Percentiles rank a stretch among this genome's conserved stretches.
Evolutionary conservation across 176 grass and related monocot species (phyloP).

Genomic region (Hordeum marinum): DNA sequence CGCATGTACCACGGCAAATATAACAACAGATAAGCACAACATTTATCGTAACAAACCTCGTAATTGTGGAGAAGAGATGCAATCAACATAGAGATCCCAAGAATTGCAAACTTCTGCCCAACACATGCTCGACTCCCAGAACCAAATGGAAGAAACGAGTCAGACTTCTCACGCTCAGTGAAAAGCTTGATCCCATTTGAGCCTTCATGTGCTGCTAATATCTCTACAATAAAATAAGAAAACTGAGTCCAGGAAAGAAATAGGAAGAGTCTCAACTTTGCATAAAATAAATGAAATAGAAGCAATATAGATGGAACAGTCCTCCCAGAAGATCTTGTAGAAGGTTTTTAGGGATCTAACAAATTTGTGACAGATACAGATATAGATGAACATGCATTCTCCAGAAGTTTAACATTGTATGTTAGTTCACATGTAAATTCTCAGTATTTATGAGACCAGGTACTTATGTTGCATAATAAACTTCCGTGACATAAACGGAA

Average conservation of each 20-base stretch:
- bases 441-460: not conserved
- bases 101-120: conserved; percentile 68
- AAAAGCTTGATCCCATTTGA: conserved; percentile 21
- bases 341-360: not conserved
- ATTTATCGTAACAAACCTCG: conserved; percentile 51
- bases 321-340: too few species aligned
- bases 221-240: conserved; percentile 24
- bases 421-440: not conserved
- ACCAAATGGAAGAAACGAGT: conserved; percentile 88
- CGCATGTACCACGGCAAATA: not conserved
- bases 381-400: not conserved
- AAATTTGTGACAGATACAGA: not conserved
- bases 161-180: conserved; percentile 26
- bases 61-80: conserved; percentile 60
- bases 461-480: not conserved
- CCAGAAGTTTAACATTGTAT: not conserved
- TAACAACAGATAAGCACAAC: not conserved
- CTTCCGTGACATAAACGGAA: not conserved
- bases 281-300: not conserved
- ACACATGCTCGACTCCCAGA: conserved; percentile 66
- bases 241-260: not conserved
- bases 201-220: conserved; percentile 29
- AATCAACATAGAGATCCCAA: conserved; percentile 64
- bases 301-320: not conserved
- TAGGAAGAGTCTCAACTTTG: not conserved